Evolutionary conservation across 2,329 filamentous ascomycete genomes (phyloP), one percentile per base, ranked within the genome.

Genomic region (Cladophialophora bantiana): DNA sequence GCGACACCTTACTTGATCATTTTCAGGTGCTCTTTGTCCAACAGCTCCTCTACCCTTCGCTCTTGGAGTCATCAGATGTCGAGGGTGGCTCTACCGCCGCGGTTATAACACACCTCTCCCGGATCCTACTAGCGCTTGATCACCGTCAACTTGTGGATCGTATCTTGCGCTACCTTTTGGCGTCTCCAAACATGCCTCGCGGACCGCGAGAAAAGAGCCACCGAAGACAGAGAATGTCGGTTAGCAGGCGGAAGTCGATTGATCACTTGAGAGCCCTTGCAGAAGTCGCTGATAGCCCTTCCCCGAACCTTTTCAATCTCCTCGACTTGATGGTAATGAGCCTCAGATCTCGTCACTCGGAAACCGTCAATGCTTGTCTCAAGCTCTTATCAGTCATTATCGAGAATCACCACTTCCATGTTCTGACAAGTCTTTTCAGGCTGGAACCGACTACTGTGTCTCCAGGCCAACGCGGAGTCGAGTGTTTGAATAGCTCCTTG

Each of bases 21-120:
- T 99, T 99, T 75, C 94, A 97, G 77, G 91, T 98, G 72, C 88
- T 99, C 38, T 99, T 99, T 77, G 82, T 99, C 60, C 93, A 97
- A 78, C 95, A 99, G 78, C 82, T 99, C 74, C 81, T 99, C 88
- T 98, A 99, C 77, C 95, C 95, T 1, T 99, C 96, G 1, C 83
- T 99, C 36, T 85, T 99, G 13, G 94, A 99, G 78, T 99, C 95
- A 9, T 98, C 95, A 1, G 95, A 99, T 80, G 91, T 96, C 45
- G 94, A 98, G 78, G 95, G 94, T 71, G 95, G 95, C 62, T 99
- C 95, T 6, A 97, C 95, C 0, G 93, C 98, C 26, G 95, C 95
- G 3, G 95, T 99, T 12, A 84, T 98, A 69, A 97, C 94, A 1
- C 98, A 99, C 77, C 84, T 99, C 40, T 90, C 91, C 65, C 90